These are phyloP conservation scores for Heteromeles arbutifolia DNA, from an alignment of 306 rosid genomes.

Conservation along the genomic window DNA sequence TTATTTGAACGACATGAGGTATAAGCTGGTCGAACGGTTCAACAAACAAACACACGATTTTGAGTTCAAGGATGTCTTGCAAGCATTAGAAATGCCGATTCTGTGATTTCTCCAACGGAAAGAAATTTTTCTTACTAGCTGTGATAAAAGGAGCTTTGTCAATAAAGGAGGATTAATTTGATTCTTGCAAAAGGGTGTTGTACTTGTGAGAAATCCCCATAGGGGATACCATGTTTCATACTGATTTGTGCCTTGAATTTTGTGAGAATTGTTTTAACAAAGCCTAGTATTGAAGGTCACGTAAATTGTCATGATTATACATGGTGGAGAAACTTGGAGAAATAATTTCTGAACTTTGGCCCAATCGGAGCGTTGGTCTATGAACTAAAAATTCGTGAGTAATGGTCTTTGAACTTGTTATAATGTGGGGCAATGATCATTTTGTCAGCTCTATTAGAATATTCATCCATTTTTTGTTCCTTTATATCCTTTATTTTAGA, in stretches of 20 bases:
- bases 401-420: no score
- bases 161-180: background rate
- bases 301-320: no score
- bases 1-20: slow-evolving; percentile 68
- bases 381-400: no score
- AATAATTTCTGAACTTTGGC: no score
- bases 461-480: no score
- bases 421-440: no score
- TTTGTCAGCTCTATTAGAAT: no score
- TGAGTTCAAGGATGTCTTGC: slow-evolving; percentile 87
- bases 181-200: background rate
- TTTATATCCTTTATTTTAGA: no score
- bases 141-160: background rate
- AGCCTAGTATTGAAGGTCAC: no score
- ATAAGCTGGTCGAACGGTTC: slow-evolving; percentile 77
- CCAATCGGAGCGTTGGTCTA: no score
- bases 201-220: background rate
- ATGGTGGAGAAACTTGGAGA: no score
- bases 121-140: background rate
- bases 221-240: background rate
- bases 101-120: slow-evolving; percentile 24
- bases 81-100: slow-evolving; percentile 66
- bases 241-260: background rate
- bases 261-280: no score
- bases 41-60: slow-evolving; percentile 79